A percentile compares a stretch with the other conserved stretches of the same genome.
These are phyloP conservation scores for Cadophora luteo-olivacea DNA, from an alignment of 2,329 filamentous ascomycete genomes.

Conservation along the genomic window DNA sequence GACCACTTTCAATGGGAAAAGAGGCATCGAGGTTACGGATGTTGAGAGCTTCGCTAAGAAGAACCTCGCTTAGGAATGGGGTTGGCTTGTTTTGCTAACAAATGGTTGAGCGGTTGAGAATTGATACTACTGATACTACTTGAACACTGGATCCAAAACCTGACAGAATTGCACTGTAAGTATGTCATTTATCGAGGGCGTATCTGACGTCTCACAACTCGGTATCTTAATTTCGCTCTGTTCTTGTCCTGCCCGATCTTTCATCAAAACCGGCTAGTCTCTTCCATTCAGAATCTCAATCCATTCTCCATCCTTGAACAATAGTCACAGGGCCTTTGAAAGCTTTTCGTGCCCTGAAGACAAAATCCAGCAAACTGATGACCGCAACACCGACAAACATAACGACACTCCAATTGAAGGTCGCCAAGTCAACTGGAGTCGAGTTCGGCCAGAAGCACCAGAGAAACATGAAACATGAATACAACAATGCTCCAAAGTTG, in stretches of 20 bases:
- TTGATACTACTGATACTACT: no score
- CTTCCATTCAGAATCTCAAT: neutral
- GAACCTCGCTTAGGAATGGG: slow-evolving; percentile 10
- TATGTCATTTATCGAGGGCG: no score
- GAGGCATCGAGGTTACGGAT: slow-evolving; percentile 53
- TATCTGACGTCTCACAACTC: no score
- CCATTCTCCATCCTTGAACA: slow-evolving; percentile 2
- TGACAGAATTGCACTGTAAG: no score
- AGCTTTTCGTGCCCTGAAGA: neutral
- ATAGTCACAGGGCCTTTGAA: slow-evolving; percentile 1
- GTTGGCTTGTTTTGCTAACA: neutral
- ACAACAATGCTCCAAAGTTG: slow-evolving; percentile 51
- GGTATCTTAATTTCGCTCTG: no score
- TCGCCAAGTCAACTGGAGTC: neutral
- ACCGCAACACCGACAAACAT: neutral
- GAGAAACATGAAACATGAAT: slow-evolving; percentile 52
- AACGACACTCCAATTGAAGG: neutral
- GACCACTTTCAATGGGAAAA: slow-evolving; percentile 58
- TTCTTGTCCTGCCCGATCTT: no score
- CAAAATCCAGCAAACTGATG: neutral
- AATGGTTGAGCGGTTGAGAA: neutral
- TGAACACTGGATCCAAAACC: no score
- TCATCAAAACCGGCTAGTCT: no score
- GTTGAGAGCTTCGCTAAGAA: slow-evolving; percentile 44
- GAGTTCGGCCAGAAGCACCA: slow-evolving; percentile 55